A percentile compares a stretch with the other conserved stretches of the same genome.
These are phyloP conservation scores for Tubosaeta sp. DNA, from an alignment of 768 basidiomycete genomes.

Conservation along the genomic window DNA sequence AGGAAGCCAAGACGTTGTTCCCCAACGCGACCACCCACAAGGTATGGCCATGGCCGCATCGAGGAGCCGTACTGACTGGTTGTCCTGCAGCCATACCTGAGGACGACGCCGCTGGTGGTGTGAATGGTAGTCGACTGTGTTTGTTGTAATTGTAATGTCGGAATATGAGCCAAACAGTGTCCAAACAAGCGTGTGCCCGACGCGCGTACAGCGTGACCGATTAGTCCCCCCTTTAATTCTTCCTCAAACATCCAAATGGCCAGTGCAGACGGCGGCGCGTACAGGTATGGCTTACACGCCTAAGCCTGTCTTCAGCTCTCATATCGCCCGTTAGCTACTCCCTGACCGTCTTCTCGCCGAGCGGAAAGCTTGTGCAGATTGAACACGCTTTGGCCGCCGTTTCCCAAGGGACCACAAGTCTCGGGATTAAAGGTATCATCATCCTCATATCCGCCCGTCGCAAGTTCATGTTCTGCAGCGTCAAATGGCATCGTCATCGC, in stretches of 20 bases:
- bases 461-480: conserved; percentile 46
- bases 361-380: conserved; percentile 98
- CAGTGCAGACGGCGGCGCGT: conserved; percentile 77
- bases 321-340: conserved; percentile 68
- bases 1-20: conserved; percentile 91
- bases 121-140: conserved; percentile 1
- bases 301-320: conserved; percentile 17
- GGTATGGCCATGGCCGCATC: conserved; percentile 38
- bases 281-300: conserved; percentile 46
- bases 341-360: conserved; percentile 98
- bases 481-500: conserved; percentile 99
- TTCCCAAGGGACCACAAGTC: conserved; percentile 89
- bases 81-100: conserved; percentile 70
- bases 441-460: conserved; percentile 24
- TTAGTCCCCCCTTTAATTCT: conserved; percentile 20
- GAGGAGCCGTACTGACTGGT: background rate
- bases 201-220: conserved; percentile 22
- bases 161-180: conserved; percentile 16
- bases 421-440: conserved; percentile 91
- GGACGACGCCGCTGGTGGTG: conserved; percentile 60
- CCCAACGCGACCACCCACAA: conserved; percentile 76
- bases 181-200: conserved; percentile 26
- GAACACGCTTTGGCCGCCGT: conserved; percentile 99
- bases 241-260: conserved; percentile 49
- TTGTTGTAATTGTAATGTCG: conserved; percentile 7